phyloP scores from a whole-genome alignment of 441 rosid species.

The Melastoma candidum region DNA sequence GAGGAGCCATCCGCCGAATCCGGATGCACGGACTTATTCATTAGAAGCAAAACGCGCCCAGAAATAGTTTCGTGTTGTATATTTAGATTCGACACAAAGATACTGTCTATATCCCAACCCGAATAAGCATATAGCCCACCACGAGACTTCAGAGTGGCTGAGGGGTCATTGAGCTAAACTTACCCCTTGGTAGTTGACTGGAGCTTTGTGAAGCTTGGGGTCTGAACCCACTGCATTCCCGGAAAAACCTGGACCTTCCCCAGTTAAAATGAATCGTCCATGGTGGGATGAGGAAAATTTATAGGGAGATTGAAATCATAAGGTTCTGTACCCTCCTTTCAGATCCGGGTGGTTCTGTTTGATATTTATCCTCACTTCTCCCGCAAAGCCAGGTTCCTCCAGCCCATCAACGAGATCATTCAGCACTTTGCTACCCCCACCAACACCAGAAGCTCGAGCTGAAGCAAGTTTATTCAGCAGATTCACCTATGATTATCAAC shows the following conservation, averaged over 20 bases:
- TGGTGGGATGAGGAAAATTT: not conserved
- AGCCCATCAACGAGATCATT: slow-evolving; percentile 77
- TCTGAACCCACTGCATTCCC: slow-evolving; percentile 51
- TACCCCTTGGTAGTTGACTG: slow-evolving; percentile 90
- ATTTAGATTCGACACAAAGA: not conserved
- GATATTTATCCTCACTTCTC: slow-evolving; percentile 82
- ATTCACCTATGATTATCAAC: slow-evolving; percentile 52
- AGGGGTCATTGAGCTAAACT: slow-evolving; percentile 10
- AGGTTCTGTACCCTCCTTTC: slow-evolving; percentile 70
- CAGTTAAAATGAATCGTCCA: too few relatives aligned
- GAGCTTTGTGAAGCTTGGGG: slow-evolving; percentile 67
- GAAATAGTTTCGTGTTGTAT: slow-evolving; percentile 2
- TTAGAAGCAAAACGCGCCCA: not conserved
- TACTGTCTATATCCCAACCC: too few relatives aligned
- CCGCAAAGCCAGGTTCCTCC: slow-evolving; percentile 67
- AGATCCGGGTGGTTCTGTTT: slow-evolving; percentile 76
- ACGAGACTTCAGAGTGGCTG: too few relatives aligned
- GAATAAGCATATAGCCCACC: too few relatives aligned
- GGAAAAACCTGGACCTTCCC: slow-evolving; percentile 60
- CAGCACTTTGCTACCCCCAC: slow-evolving; percentile 76
- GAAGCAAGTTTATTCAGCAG: slow-evolving; percentile 89
- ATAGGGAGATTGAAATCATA: slow-evolving; percentile 8
- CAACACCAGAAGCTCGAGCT: slow-evolving; percentile 64
- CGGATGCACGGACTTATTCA: slow-evolving; percentile 76
- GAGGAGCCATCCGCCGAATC: slow-evolving; percentile 96